Conservation (phyloP, 257 asterid species). For the Solanum dulcamara region DNA sequence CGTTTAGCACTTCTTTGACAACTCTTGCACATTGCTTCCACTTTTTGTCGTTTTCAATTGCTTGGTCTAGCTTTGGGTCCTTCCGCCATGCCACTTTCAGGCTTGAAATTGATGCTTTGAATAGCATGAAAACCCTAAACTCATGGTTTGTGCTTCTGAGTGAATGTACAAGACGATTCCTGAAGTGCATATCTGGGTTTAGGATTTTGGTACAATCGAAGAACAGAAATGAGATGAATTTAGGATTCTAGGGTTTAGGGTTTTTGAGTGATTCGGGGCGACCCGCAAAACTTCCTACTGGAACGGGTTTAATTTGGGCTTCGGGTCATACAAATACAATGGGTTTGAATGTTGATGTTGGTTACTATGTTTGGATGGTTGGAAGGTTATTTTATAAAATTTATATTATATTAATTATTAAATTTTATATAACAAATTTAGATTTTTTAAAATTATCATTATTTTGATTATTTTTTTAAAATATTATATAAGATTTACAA, state of each 20-base stretch:
- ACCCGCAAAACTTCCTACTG: not conserved
- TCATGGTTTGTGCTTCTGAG: not conserved
- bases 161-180: not conserved
- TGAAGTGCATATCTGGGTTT: slow-evolving; percentile 6
- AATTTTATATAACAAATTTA: too few species aligned
- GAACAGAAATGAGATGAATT: not conserved
- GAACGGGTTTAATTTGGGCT: not conserved
- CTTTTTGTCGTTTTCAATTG: slow-evolving; percentile 71
- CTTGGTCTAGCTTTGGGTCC: slow-evolving; percentile 73
- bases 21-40: slow-evolving; percentile 74
- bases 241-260: not conserved
- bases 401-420: too few species aligned
- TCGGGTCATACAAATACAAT: not conserved
- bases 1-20: slow-evolving; percentile 75
- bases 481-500: too few species aligned
- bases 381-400: too few species aligned
- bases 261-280: not conserved
- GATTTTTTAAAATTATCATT: too few species aligned
- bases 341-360: too few species aligned
- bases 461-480: too few species aligned
- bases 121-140: slow-evolving; percentile 15
- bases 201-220: not conserved
- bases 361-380: too few species aligned
- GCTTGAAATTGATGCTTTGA: slow-evolving; percentile 57
- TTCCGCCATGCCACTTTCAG: slow-evolving; percentile 73